phyloP scores from a whole-genome alignment of 768 basidiomycete genomes.

The Boletus subparvulus region DNA sequence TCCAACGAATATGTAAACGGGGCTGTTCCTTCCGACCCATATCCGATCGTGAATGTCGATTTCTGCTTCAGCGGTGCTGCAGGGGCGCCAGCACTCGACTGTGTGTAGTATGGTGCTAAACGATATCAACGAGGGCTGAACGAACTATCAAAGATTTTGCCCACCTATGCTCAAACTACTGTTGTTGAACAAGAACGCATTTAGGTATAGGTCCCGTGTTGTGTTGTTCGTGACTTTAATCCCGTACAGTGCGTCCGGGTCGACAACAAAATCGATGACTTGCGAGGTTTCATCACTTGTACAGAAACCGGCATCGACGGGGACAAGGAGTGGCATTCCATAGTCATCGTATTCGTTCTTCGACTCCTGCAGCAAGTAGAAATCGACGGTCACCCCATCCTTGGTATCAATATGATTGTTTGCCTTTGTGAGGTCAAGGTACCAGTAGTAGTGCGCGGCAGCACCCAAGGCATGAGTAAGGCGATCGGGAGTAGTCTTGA shows the following conservation, averaged over 20 bases:
- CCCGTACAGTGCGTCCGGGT: slow-evolving; percentile 31
- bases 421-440: slow-evolving; percentile 14
- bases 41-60: slow-evolving; percentile 37
- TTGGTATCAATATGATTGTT: background rate
- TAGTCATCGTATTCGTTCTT: background rate
- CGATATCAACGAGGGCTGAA: background rate
- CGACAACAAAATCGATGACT: slow-evolving; percentile 21
- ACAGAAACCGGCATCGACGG: slow-evolving; percentile 2
- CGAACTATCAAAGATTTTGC: background rate
- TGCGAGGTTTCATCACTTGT: background rate
- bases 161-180: slow-evolving; percentile 38
- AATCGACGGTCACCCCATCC: slow-evolving; percentile 9
- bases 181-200: slow-evolving; percentile 45
- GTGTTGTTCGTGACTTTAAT: slow-evolving; percentile 38
- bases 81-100: background rate
- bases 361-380: slow-evolving; percentile 3
- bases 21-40: slow-evolving; percentile 35
- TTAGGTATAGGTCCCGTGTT: slow-evolving; percentile 36
- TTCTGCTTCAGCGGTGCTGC: slow-evolving; percentile 9
- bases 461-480: slow-evolving; percentile 5
- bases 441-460: slow-evolving; percentile 24
- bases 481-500: background rate
- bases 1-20: slow-evolving; percentile 36
- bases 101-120: slow-evolving; percentile 13
- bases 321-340: background rate